phyloP scores from a whole-genome alignment of 495 filamentous ascomycete species.

The Penicillium tannophilum region DNA sequence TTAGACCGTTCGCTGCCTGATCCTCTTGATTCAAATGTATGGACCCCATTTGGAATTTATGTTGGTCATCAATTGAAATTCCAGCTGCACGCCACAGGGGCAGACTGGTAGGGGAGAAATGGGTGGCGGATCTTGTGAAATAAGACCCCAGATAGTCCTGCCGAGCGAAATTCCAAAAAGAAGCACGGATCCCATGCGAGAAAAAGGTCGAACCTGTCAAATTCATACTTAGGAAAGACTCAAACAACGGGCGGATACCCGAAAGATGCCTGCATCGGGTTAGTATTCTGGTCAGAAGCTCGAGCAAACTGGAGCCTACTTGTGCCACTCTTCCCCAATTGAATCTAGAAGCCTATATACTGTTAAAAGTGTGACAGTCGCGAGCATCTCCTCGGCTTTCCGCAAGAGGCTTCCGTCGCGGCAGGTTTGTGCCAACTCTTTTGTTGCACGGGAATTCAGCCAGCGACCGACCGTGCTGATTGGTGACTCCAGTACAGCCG shows the following conservation, averaged over 20 bases:
- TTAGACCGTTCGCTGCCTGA: conserved; percentile 37
- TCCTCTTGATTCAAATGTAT: conserved; percentile 31
- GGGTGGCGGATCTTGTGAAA: conserved; percentile 35
- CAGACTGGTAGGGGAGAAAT: conserved; percentile 34
- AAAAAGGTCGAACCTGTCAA: conserved; percentile 17
- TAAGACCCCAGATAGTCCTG: conserved; percentile 45
- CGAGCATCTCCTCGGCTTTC: conserved; percentile 38
- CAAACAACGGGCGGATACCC: conserved; percentile 34
- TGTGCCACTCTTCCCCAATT: conserved; percentile 40
- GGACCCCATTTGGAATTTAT: conserved; percentile 20
- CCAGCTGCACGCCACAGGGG: conserved; percentile 42
- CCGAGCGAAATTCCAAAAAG: conserved; percentile 46
- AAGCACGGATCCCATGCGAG: conserved; percentile 36
- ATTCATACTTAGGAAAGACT: conserved; percentile 26
- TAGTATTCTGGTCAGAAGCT: conserved; percentile 5
- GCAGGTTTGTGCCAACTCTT: conserved; percentile 10
- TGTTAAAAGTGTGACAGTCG: conserved; percentile 32
- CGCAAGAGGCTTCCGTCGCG: conserved; percentile 19
- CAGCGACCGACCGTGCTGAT: conserved; percentile 34
- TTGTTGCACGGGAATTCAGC: conserved; percentile 21
- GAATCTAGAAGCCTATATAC: conserved; percentile 40
- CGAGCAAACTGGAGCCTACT: conserved; percentile 23
- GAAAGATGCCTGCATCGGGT: conserved; percentile 32
- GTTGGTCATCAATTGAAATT: conserved; percentile 34
- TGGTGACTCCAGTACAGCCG: conserved; percentile 40